Base-by-base conservation (phyloP, 768 basidiomycete genomes). In the Lentinula edodes region DNA sequence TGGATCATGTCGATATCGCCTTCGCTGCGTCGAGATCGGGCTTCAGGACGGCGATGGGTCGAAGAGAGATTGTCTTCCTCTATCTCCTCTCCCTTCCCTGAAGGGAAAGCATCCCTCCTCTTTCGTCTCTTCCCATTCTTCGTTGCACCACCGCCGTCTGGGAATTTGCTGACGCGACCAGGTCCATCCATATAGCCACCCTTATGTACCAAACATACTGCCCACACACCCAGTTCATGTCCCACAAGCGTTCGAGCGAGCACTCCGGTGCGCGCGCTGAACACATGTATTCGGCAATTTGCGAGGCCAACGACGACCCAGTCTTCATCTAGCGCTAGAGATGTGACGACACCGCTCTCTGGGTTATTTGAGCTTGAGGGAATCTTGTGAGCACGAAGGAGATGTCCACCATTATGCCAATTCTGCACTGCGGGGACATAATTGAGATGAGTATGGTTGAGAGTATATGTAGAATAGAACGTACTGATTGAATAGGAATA, bases 221-320 rank as follows among this genome's bases (percentile, higher is more conserved):
- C 89, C 95, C 95, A 98, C 1, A 97, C 95, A n/a, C 95, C 95
- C 20, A 81, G 75, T 15, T 89, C 87, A 71, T 97, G 95, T 0
- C 95, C 95, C 8, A 84, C 78, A 1, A 98, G 83, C 0, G 91
- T 91, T 56, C 89, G 81, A 45, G 82, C 81, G 54, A 91, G 83
- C 1, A 88, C 82, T 0, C 95, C 95, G 0, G 89, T 90, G 43
- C 74, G 76, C 1, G 91, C 87, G 64, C 88, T 88, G 75, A 93
- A 98, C 9, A 98, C 79, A 67, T 93, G 90, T 51, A 98, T 89
- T 63, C 87, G 86, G 64, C 83, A 82, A 70, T 90, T 95, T 8
- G 91, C 90, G 65, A 97, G 88, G 0, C 93, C 95, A 18, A 95
- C 88, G 50, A 96, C 88, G 68, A 98, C 85, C 82, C 88, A 92